Conservation (phyloP, 306 rosid species). For the Potentilla sterilis region DNA sequence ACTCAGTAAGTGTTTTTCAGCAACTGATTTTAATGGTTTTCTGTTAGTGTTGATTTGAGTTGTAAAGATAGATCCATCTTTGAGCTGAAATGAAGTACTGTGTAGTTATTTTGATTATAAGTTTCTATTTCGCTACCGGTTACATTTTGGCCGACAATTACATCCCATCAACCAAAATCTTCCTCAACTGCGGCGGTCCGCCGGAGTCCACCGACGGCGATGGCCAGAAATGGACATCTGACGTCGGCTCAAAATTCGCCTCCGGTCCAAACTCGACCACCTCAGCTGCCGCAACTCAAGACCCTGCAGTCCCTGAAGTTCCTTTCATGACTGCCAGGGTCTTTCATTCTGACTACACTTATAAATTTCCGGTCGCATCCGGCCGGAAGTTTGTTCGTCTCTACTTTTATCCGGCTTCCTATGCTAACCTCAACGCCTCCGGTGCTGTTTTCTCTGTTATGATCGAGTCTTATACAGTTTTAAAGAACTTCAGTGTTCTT, state of each 20-base stretch:
- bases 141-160: slow-evolving; percentile 46
- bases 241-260: slow-evolving; percentile 52
- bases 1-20: no score
- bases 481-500: slow-evolving; percentile 66
- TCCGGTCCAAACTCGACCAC: slow-evolving; percentile 33
- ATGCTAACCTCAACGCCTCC: slow-evolving; percentile 47
- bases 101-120: no score
- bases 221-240: slow-evolving; percentile 69
- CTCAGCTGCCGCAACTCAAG: slow-evolving; percentile 54
- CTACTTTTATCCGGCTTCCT: slow-evolving; percentile 74
- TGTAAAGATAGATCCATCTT: neutral
- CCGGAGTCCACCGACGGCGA: slow-evolving; percentile 42
- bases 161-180: slow-evolving; percentile 55
- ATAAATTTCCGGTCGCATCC: slow-evolving; percentile 64
- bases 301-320: slow-evolving; percentile 60
- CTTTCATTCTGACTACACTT: slow-evolving; percentile 52
- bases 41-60: neutral
- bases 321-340: slow-evolving; percentile 77
- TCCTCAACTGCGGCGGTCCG: slow-evolving; percentile 81
- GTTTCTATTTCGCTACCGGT: slow-evolving; percentile 32
- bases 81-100: neutral
- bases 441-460: slow-evolving; percentile 55
- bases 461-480: slow-evolving; percentile 52
- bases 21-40: no score
- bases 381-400: slow-evolving; percentile 77